Conservation (phyloP, 305 asterid genomes). For the Rubia peregrina region DNA sequence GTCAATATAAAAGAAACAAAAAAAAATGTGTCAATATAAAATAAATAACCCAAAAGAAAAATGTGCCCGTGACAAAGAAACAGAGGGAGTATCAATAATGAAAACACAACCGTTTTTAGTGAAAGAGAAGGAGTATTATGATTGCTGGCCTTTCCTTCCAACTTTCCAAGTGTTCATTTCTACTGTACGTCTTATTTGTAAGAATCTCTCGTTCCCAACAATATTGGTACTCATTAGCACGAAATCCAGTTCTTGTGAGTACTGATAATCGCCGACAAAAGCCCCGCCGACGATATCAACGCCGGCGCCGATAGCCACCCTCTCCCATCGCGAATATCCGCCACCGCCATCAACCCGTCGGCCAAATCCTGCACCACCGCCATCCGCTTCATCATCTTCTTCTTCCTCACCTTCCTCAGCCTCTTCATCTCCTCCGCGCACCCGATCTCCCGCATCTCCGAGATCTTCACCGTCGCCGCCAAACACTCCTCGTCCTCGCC, state of each 20-base stretch:
- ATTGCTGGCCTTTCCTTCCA: no score
- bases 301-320: constrained; percentile 57
- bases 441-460: constrained; percentile 38
- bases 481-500: constrained; percentile 47
- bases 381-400: constrained; percentile 71
- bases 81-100: no score
- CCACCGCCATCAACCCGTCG: constrained; percentile 80
- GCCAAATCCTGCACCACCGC: constrained; percentile 82
- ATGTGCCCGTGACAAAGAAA: no score
- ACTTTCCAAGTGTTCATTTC: no score
- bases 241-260: constrained; percentile 90
- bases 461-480: constrained; percentile 36
- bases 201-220: no score
- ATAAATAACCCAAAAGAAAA: no score
- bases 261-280: constrained; percentile 73
- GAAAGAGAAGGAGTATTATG: no score
- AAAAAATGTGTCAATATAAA: no score
- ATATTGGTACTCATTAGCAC: constrained; percentile 26
- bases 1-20: no score
- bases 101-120: no score
- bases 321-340: constrained; percentile 68
- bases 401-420: constrained; percentile 58
- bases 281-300: constrained; percentile 64
- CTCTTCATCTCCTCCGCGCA: constrained; percentile 39
- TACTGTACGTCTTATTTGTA: no score